Percentiles rank a stretch among this genome's conserved stretches.
Conservation (phyloP, 73 alveolate species). For the Tetrahymena borealis region DNA sequence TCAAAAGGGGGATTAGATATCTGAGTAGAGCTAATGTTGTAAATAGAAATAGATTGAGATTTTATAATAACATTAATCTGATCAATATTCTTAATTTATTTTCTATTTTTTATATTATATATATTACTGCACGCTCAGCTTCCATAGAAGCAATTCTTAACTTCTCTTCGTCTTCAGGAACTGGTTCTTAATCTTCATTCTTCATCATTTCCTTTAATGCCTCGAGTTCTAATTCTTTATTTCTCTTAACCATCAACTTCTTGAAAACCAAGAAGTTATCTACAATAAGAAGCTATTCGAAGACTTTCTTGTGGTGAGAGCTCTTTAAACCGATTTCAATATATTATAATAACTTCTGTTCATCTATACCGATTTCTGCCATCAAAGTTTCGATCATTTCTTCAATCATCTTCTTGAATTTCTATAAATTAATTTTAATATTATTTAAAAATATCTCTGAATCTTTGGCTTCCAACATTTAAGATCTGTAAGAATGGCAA, state of each 20-base stretch:
- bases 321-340: constrained; percentile 41
- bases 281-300: constrained; percentile 53
- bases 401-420: constrained; percentile 72
- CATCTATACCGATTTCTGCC: constrained; percentile 75
- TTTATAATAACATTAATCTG: too few species aligned
- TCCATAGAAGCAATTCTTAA: background rate
- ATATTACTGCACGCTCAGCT: background rate
- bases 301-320: constrained; percentile 48
- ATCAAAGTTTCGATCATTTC: constrained; percentile 61
- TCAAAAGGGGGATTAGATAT: background rate
- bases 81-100: too few species aligned
- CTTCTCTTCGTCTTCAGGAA: background rate
- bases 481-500: background rate
- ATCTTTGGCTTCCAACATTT: too few species aligned
- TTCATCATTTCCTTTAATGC: constrained; percentile 48
- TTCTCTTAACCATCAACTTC: constrained; percentile 73
- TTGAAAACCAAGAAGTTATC: constrained; percentile 69
- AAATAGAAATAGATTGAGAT: too few species aligned
- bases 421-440: background rate
- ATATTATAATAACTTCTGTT: constrained; percentile 21
- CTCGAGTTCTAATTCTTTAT: constrained; percentile 70
- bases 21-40: too few species aligned
- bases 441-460: background rate
- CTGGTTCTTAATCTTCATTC: background rate
- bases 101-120: background rate